These are phyloP conservation scores for Phytophthora fragariaefolia DNA, from an alignment of 352 stramenopile species.

Conservation along the genomic window DNA sequence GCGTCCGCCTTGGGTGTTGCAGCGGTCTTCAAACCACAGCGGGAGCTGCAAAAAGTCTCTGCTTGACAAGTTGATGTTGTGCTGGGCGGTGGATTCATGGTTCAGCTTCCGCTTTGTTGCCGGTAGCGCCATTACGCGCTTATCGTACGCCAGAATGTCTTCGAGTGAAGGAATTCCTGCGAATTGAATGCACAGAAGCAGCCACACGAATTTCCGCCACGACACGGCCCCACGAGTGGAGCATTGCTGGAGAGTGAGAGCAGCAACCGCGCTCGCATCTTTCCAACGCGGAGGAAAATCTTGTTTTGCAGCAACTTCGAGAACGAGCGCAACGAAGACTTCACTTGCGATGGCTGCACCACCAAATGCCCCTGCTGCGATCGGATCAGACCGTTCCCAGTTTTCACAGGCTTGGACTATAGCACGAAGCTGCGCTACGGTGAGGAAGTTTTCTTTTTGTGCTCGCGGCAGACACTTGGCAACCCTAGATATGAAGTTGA, in stretches of 20 bases:
- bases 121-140: conserved; percentile 8
- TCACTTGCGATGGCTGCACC: conserved; percentile 29
- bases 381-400: conserved; percentile 27
- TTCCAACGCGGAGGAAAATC: conserved; percentile 49
- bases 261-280: conserved; percentile 39
- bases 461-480: conserved; percentile 14
- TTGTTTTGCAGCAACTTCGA: conserved; percentile 37
- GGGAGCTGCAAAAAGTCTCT: conserved; percentile 42
- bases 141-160: conserved; percentile 32
- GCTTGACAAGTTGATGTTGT: conserved; percentile 17
- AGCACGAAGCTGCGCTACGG: conserved; percentile 26
- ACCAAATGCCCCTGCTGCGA: conserved; percentile 9
- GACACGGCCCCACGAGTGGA: conserved; percentile 14
- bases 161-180: conserved; percentile 34
- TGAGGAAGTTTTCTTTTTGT: conserved; percentile 38
- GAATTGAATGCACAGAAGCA: conserved; percentile 49
- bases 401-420: conserved; percentile 18
- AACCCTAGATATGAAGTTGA: conserved; percentile 6
- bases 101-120: conserved; percentile 11
- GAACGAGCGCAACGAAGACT: conserved; percentile 45
- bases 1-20: not conserved
- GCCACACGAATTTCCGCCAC: conserved; percentile 54
- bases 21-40: conserved; percentile 50
- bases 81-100: not conserved
- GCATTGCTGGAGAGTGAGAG: conserved; percentile 39